phyloP scores from a whole-genome alignment of 352 stramenopile species.

The Phytophthora palmivora region DNA sequence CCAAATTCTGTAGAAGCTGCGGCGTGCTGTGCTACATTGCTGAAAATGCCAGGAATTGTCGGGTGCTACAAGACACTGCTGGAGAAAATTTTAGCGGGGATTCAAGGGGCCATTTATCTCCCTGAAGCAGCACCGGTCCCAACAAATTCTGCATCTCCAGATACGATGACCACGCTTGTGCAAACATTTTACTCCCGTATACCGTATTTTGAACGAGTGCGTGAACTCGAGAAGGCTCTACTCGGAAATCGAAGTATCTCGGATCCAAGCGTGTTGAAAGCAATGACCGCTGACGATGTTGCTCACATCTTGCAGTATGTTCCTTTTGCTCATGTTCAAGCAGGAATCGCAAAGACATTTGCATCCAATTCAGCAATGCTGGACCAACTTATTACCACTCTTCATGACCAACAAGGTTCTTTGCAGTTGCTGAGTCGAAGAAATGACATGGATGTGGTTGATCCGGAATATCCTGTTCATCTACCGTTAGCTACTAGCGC shows the following conservation, averaged over 20 bases:
- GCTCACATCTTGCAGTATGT: slow-evolving; percentile 52
- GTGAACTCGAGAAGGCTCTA: slow-evolving; percentile 59
- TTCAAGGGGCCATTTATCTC: slow-evolving; percentile 69
- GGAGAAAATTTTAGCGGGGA: slow-evolving; percentile 66
- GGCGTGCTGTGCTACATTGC: slow-evolving; percentile 75
- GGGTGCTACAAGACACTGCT: slow-evolving; percentile 73
- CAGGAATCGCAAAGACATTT: slow-evolving; percentile 34
- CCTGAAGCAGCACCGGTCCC: slow-evolving; percentile 13
- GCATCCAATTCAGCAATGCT: slow-evolving; percentile 26
- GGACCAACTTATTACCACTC: slow-evolving; percentile 25
- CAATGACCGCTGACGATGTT: slow-evolving; percentile 54
- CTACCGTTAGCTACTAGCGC: slow-evolving; percentile 67
- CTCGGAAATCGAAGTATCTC: slow-evolving; percentile 49
- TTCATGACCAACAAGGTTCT: slow-evolving; percentile 37
- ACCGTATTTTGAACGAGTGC: slow-evolving; percentile 74
- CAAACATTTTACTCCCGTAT: slow-evolving; percentile 60
- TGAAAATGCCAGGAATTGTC: slow-evolving; percentile 84
- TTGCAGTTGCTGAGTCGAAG: slow-evolving; percentile 8
- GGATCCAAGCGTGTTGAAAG: slow-evolving; percentile 45
- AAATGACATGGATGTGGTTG: slow-evolving; percentile 12
- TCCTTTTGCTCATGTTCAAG: slow-evolving; percentile 42
- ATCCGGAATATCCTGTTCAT: slow-evolving; percentile 60
- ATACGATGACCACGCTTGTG: slow-evolving; percentile 63
- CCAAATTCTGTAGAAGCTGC: slow-evolving; percentile 79
- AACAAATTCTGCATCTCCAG: slow-evolving; percentile 3